Evolutionary conservation across 2,329 filamentous ascomycete genomes (phyloP).

Genomic region (Aspergillus pseudoterreus): DNA sequence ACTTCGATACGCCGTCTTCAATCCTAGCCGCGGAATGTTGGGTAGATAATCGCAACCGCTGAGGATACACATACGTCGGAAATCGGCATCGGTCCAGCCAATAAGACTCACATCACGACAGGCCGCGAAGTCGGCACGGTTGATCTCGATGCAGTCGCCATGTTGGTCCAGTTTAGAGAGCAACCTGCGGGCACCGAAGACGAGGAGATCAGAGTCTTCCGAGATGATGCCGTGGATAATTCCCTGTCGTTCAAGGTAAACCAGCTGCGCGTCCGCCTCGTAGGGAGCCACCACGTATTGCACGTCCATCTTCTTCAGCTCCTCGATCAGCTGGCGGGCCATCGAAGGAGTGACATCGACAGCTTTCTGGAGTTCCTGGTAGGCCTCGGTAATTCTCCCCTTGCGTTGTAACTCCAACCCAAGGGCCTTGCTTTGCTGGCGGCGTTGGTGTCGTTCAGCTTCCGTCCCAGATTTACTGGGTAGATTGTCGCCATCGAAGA

Average conservation of each 20-base stretch:
- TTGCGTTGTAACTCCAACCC: slow-evolving; percentile 78
- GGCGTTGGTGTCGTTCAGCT: slow-evolving; percentile 66
- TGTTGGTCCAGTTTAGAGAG: slow-evolving; percentile 93
- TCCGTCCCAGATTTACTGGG: slow-evolving; percentile 92
- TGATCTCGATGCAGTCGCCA: slow-evolving; percentile 88
- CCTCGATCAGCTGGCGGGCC: slow-evolving; percentile 87
- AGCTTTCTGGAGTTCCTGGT: slow-evolving; percentile 86
- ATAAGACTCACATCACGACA: slow-evolving; percentile 84
- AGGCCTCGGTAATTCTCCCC: slow-evolving; percentile 75
- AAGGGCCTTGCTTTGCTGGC: slow-evolving; percentile 70
- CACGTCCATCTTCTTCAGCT: slow-evolving; percentile 74
- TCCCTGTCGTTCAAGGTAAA: slow-evolving; percentile 84
- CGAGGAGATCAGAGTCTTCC: slow-evolving; percentile 92
- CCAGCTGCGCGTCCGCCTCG: slow-evolving; percentile 95
- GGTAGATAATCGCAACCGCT: slow-evolving; percentile 96
- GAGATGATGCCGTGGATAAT: slow-evolving; percentile 84
- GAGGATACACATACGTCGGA: slow-evolving; percentile 91
- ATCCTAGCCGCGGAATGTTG: slow-evolving; percentile 76
- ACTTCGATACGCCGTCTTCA: slow-evolving; percentile 91
- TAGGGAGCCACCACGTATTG: slow-evolving; percentile 94
- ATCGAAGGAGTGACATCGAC: slow-evolving; percentile 95
- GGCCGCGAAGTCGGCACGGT: slow-evolving; percentile 80
- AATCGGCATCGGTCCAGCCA: slow-evolving; percentile 88
- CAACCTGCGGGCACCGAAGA: slow-evolving; percentile 87
- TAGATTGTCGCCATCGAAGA: slow-evolving; percentile 93